phyloP scores from a whole-genome alignment of 306 rosid species.

The Medicago arabica region DNA sequence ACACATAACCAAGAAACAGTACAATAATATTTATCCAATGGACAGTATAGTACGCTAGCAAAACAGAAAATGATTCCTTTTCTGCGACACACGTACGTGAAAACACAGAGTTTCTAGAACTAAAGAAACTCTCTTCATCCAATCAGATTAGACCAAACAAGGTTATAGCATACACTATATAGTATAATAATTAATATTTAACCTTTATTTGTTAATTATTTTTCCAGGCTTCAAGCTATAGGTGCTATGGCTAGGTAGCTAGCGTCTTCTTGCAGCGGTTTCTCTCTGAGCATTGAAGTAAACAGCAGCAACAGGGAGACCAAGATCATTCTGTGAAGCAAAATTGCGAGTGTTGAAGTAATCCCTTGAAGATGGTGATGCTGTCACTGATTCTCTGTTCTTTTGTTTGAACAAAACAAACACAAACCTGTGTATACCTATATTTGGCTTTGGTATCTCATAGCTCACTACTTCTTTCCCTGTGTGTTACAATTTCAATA shows the following conservation, averaged over 20 bases:
- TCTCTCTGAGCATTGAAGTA: slow-evolving; percentile 93
- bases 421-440: slow-evolving; percentile 98
- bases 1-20: neutral
- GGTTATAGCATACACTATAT: neutral
- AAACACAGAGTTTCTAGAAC: neutral
- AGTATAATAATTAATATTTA: neutral
- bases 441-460: slow-evolving; percentile 87
- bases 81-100: neutral
- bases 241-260: neutral
- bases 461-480: slow-evolving; percentile 85
- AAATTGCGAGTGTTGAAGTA: slow-evolving; percentile 77
- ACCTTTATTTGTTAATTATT: neutral
- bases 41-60: neutral
- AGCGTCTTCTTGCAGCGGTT: slow-evolving; percentile 90
- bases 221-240: neutral
- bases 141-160: neutral
- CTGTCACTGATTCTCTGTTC: slow-evolving; percentile 59
- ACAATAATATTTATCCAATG: neutral
- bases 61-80: neutral
- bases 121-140: neutral
- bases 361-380: slow-evolving; percentile 71
- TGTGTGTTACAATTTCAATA: slow-evolving; percentile 8
- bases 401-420: slow-evolving; percentile 87
- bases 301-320: slow-evolving; percentile 92
- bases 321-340: slow-evolving; percentile 74